These are phyloP conservation scores for Acanthamoeba rhysodes DNA, from an alignment of 208 protist species.

Conservation along the genomic window DNA sequence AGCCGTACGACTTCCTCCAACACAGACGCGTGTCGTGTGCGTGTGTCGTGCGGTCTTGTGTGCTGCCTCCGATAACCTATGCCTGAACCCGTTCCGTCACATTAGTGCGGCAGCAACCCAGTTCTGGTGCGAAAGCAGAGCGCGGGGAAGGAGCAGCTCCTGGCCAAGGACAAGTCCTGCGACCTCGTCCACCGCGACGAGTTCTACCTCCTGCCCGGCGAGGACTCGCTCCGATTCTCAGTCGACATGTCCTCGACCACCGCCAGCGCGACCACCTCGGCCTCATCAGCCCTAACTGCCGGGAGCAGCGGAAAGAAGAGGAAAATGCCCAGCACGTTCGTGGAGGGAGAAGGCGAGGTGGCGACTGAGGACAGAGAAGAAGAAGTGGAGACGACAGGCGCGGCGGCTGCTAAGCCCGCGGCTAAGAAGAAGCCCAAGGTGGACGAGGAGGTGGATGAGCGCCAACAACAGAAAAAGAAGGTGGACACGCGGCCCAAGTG, in stretches of 20 bases:
- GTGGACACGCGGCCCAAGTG: conserved; percentile 11
- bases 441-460: neutral
- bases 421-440: neutral
- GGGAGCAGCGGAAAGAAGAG: neutral
- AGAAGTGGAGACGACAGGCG: neutral
- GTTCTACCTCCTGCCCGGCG: conserved; percentile 30
- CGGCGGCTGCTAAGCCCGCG: neutral
- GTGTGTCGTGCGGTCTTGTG: neutral
- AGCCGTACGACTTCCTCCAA: neutral
- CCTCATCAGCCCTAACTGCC: neutral
- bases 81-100: neutral
- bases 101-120: neutral
- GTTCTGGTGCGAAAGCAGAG: neutral
- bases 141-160: neutral
- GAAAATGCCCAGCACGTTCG: neutral
- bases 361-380: neutral
- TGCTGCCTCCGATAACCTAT: neutral
- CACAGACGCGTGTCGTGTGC: neutral
- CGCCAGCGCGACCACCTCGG: neutral
- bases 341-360: neutral
- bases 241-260: neutral
- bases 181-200: neutral
- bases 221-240: neutral
- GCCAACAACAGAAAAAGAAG: neutral
- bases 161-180: neutral